Evolutionary conservation across 768 basidiomycete genomes (phyloP).

Genomic region (Inosperma sp.): DNA sequence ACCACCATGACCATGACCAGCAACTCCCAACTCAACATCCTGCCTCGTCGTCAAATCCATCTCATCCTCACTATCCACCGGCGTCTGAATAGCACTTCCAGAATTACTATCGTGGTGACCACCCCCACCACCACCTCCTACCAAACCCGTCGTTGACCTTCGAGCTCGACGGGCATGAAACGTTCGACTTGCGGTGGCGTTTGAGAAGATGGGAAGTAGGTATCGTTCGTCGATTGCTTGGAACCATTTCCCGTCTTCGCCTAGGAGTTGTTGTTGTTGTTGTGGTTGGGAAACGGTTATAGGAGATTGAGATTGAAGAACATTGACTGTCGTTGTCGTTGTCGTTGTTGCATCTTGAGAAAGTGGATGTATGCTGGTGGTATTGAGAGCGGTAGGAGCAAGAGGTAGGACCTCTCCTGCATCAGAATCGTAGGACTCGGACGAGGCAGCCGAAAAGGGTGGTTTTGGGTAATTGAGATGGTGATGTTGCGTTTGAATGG

Average conservation of each 20-base stretch:
- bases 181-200: conserved; percentile 82
- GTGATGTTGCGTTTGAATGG: neutral
- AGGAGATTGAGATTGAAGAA: conserved; percentile 2
- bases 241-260: conserved; percentile 90
- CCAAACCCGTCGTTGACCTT: conserved; percentile 36
- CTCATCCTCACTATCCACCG: conserved; percentile 40
- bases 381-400: conserved; percentile 44
- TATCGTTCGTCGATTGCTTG: conserved; percentile 93
- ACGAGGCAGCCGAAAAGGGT: conserved; percentile 48
- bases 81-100: conserved; percentile 31
- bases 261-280: conserved; percentile 20
- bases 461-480: conserved; percentile 12
- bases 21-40: conserved; percentile 41
- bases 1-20: conserved; percentile 7
- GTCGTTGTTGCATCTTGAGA: no score
- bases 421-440: conserved; percentile 75
- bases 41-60: conserved; percentile 26
- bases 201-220: conserved; percentile 87
- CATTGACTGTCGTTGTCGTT: conserved; percentile 6
- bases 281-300: neutral
- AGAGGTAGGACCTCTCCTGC: conserved; percentile 72
- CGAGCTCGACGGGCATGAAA: conserved; percentile 77
- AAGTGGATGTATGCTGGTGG: no score
- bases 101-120: conserved; percentile 13
- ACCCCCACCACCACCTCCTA: conserved; percentile 15